Evolutionary conservation across 192 early-diverging fungal species (phyloP).

Genomic region (Podila clonocystis): DNA sequence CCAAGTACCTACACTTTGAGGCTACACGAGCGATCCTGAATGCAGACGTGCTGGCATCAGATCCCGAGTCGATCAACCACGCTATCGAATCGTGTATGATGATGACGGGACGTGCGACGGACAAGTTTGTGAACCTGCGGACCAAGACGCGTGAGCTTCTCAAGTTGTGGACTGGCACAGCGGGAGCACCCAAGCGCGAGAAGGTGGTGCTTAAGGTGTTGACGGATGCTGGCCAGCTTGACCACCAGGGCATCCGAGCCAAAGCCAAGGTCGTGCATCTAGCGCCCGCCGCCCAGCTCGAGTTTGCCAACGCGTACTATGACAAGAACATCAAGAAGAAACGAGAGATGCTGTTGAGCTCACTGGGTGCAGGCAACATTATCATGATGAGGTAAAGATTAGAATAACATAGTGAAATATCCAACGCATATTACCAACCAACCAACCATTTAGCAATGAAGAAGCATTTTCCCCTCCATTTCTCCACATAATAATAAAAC

Average conservation of each 20-base stretch:
- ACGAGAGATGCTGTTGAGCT: conserved; percentile 26
- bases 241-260: conserved; percentile 12
- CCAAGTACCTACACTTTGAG: conserved; percentile 50
- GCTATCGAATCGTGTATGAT: conserved; percentile 48
- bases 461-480: neutral
- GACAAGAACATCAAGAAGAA: conserved; percentile 35
- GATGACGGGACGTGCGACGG: conserved; percentile 46
- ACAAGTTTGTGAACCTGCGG: conserved; percentile 49
- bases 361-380: conserved; percentile 6
- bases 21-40: conserved; percentile 24
- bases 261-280: conserved; percentile 20
- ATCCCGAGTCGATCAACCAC: conserved; percentile 43
- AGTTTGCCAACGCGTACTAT: conserved; percentile 34
- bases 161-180: conserved; percentile 43
- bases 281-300: conserved; percentile 23
- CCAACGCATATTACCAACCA: neutral
- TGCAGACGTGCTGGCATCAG: conserved; percentile 27
- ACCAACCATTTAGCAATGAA: neutral
- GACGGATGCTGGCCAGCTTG: conserved; percentile 34
- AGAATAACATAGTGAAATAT: neutral
- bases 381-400: conserved; percentile 9
- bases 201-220: conserved; percentile 30
- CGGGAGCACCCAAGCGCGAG: conserved; percentile 28
- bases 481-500: neutral
- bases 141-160: conserved; percentile 46